phyloP scores from a whole-genome alignment of 148 eudicot genomes.

The Rhododendron kiyosumense region DNA sequence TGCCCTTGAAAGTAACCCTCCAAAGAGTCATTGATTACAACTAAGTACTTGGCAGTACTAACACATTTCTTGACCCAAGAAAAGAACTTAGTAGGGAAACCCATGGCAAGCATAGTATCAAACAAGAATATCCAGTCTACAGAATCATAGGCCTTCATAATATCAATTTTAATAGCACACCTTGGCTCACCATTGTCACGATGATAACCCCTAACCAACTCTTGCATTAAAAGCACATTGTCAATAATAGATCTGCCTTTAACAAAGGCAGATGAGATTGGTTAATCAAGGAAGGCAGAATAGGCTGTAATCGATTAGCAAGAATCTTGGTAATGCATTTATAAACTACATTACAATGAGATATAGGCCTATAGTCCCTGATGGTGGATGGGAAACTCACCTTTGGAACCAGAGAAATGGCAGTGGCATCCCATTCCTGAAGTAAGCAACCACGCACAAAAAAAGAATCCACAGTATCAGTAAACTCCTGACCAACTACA shows the following conservation, averaged over 20 bases:
- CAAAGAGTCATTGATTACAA: background rate
- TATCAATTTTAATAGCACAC: background rate
- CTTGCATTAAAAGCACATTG: background rate
- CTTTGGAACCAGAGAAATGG: background rate
- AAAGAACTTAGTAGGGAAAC: background rate
- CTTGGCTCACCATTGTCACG: background rate
- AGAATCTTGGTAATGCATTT: background rate
- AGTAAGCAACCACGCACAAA: background rate
- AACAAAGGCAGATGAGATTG: background rate
- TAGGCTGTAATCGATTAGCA: background rate
- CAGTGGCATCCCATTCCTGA: background rate
- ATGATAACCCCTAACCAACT: background rate
- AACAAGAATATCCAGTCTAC: background rate
- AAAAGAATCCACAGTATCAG: background rate
- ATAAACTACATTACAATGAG: background rate
- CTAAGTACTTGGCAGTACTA: background rate
- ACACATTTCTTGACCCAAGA: background rate
- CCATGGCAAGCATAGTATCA: background rate
- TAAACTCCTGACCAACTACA: background rate
- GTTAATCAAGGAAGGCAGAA: background rate
- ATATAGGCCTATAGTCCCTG: background rate
- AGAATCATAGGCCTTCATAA: background rate
- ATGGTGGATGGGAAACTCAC: background rate
- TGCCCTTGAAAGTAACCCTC: background rate
- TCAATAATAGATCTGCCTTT: background rate